Evolutionary conservation across 2,329 filamentous ascomycete species (phyloP).

Genomic region (Calonectria honghensis): DNA sequence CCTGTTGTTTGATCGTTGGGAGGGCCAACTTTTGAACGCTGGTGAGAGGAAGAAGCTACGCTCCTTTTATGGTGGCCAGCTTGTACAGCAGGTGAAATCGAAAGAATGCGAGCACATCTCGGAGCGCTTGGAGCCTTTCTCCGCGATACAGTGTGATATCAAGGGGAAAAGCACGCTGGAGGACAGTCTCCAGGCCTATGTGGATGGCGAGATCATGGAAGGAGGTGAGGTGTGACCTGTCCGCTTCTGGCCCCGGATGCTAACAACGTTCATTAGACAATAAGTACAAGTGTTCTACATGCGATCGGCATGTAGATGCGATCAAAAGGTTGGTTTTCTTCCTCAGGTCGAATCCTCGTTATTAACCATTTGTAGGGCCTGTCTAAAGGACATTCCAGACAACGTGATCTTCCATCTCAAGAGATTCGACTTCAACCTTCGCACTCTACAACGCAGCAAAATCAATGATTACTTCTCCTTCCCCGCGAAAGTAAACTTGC

Average conservation of each 20-base stretch:
- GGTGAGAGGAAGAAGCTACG: slow-evolving; percentile 84
- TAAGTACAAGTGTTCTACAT: slow-evolving; percentile 97
- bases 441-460: slow-evolving; percentile 87
- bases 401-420: slow-evolving; percentile 97
- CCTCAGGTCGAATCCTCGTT: background rate
- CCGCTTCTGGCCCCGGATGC: background rate
- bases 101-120: slow-evolving; percentile 97
- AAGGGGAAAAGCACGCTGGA: slow-evolving; percentile 90
- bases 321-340: slow-evolving; percentile 81
- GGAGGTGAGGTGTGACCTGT: slow-evolving; percentile 74
- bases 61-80: slow-evolving; percentile 91
- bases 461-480: slow-evolving; percentile 98
- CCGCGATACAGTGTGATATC: slow-evolving; percentile 96
- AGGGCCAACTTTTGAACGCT: slow-evolving; percentile 82
- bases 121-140: slow-evolving; percentile 91
- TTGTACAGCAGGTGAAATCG: slow-evolving; percentile 96
- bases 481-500: slow-evolving; percentile 88
- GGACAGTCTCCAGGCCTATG: slow-evolving; percentile 95
- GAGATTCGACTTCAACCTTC: slow-evolving; percentile 87
- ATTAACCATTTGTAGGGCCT: slow-evolving; percentile 75
- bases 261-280: slow-evolving; percentile 78
- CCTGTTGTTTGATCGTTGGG: slow-evolving; percentile 92
- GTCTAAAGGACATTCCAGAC: slow-evolving; percentile 93
- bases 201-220: slow-evolving; percentile 97
- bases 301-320: slow-evolving; percentile 91